Conservation (phyloP, 257 asterid species). For the Solanum corneliomulleri region DNA sequence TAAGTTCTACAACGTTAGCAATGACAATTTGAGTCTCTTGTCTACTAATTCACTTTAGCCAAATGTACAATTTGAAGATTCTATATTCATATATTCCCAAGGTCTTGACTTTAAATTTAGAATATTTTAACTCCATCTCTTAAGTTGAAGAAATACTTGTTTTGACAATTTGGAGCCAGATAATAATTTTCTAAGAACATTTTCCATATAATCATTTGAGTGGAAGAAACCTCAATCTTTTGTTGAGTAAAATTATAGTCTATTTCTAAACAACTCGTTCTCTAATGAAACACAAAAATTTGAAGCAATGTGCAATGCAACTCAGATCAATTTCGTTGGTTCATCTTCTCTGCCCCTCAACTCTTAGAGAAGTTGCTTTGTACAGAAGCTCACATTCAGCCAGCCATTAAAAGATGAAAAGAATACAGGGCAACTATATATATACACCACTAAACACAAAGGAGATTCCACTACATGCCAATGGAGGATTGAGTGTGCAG, state of each 20-base stretch:
- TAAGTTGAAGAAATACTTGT: not conserved
- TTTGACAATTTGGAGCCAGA: not conserved
- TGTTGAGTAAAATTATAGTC: not conserved
- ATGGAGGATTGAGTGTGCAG: no score
- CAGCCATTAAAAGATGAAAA: not conserved
- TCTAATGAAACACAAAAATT: not conserved
- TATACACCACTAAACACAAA: no score
- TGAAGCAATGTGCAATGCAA: not conserved
- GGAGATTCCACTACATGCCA: no score
- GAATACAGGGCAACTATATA: no score
- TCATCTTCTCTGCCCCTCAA: not conserved
- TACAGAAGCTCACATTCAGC: not conserved
- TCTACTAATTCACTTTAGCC: slow-evolving; percentile 12
- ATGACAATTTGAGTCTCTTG: slow-evolving; percentile 57
- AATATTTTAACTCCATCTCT: not conserved
- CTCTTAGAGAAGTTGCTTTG: not conserved
- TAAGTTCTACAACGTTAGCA: slow-evolving; percentile 76
- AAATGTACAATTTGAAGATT: slow-evolving; percentile 3
- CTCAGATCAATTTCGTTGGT: not conserved
- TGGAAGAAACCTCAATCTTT: not conserved
- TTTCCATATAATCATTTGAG: not conserved
- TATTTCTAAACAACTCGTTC: not conserved
- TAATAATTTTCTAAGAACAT: not conserved
- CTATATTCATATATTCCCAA: not conserved
- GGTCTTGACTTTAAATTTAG: not conserved